Conservation (phyloP, 2,329 filamentous ascomycete genomes). For the Claviceps capensis region DNA sequence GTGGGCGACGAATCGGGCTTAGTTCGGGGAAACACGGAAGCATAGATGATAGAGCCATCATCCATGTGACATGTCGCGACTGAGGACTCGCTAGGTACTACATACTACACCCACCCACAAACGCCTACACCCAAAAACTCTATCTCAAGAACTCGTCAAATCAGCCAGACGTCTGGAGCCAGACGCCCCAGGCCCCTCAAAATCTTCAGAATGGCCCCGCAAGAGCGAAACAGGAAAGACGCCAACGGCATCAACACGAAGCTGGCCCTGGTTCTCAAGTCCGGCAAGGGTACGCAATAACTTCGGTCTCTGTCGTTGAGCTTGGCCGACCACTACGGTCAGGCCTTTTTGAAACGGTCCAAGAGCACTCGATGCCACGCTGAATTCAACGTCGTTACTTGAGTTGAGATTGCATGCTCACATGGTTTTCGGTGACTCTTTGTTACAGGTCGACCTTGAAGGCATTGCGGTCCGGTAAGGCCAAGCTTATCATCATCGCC, state of each 20-base stretch:
- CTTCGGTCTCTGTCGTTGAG: neutral
- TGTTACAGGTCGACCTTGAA: conserved; percentile 48
- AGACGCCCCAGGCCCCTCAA: conserved; percentile 14
- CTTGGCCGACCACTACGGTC: neutral
- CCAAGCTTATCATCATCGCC: conserved; percentile 88
- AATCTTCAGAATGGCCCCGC: conserved; percentile 45
- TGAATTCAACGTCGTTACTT: neutral
- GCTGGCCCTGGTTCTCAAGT: conserved; percentile 50
- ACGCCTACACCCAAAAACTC: no score
- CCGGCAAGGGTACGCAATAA: conserved; percentile 54
- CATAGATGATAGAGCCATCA: no score
- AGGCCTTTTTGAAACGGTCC: neutral
- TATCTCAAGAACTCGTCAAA: conserved; percentile 13
- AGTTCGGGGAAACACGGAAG: no score
- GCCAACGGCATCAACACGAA: conserved; percentile 54
- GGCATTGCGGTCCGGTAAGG: conserved; percentile 86
- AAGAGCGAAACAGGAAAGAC: conserved; percentile 79
- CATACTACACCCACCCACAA: no score
- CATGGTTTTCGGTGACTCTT: conserved; percentile 21
- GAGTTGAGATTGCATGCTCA: neutral
- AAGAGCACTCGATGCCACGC: neutral
- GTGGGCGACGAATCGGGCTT: no score
- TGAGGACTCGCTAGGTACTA: no score
- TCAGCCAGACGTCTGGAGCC: conserved; percentile 10
- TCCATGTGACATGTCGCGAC: no score